These are phyloP conservation scores for Talaromyces rugulosus DNA, from an alignment of 2,329 filamentous ascomycete genomes.

Conservation along the genomic window DNA sequence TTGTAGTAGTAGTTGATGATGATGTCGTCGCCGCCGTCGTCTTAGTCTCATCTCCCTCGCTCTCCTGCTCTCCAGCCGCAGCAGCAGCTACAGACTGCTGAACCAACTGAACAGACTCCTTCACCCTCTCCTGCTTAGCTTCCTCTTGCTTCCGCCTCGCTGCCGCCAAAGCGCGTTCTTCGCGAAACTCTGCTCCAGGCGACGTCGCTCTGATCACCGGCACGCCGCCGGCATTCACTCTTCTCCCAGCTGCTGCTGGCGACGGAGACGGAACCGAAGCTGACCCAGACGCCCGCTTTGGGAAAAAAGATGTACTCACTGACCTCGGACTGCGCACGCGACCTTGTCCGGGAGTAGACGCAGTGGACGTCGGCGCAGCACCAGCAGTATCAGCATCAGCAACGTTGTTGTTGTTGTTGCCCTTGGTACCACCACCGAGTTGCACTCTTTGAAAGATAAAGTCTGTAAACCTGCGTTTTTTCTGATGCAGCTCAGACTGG, in stretches of 20 bases:
- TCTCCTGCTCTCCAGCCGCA: not conserved
- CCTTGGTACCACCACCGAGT: conserved; percentile 11
- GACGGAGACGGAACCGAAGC: not conserved
- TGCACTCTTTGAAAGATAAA: conserved; percentile 44
- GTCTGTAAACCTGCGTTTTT: conserved; percentile 47
- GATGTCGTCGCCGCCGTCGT: not conserved
- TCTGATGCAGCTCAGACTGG: conserved; percentile 40
- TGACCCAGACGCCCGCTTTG: conserved; percentile 7
- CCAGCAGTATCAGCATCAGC: conserved; percentile 15
- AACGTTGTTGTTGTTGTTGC: not conserved
- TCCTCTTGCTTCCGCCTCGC: conserved; percentile 27
- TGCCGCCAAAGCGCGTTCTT: conserved; percentile 26
- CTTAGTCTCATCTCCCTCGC: not conserved
- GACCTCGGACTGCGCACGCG: conserved; percentile 29
- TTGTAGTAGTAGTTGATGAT: too few relatives aligned
- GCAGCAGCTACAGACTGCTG: not conserved
- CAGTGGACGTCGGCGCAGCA: conserved; percentile 12
- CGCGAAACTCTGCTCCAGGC: conserved; percentile 38
- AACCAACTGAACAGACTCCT: conserved; percentile 20
- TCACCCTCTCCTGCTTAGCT: conserved; percentile 21
- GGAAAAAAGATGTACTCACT: conserved; percentile 28
- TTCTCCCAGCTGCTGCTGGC: conserved; percentile 7
- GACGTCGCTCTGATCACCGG: conserved; percentile 39
- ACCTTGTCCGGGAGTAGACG: conserved; percentile 17
- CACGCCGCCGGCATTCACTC: conserved; percentile 19